Base-by-base conservation (phyloP, 495 filamentous ascomycete species). In the Talaromyces adpressus region DNA sequence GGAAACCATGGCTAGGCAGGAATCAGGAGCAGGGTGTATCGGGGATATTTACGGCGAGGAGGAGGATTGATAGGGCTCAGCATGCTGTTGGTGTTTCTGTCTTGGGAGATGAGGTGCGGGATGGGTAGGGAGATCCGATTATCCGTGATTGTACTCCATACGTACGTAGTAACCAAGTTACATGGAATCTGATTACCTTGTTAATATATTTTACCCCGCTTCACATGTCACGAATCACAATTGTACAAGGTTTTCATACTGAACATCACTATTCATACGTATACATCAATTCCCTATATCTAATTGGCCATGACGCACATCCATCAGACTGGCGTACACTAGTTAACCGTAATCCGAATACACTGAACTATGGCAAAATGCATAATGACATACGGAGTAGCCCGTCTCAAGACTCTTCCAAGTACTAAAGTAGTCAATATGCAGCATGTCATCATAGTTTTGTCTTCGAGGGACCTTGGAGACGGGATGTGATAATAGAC, bases 1-100 rank as follows among this genome's bases (percentile, higher is more conserved):
- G 86, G 74, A 98, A 98, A 82, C 94, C 94, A 5, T 98, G 94
- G 94, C 75, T 98, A 41, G 94, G 94, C 2, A 77, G 82, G 58
- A 85, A 90, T 66, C 94, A 98, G 82, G 87, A 92, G 69, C 74
- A 81, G 5, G 94, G 94, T 27, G 81, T 95, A 51, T 84, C 81
- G 14, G 94, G 94, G 14, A 65, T 96, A 49, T 93, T 92, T 30
- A 98, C 94, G 22, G 94, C 94, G 62, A 94, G 88, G 81, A 79
- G 86, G 71, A 89, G 86, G 81, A 86, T 90, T 52, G 78, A 91
- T 39, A 61, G 52, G 52, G 27, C 52, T 56, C 52, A 14, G 18
- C 5, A 49, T 22, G 45, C 8, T 49, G 45, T 45, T 45, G 41
- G 14, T 45, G 41, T 45, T 45, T 45, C 45, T 49, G 45, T 16